Conservation (phyloP, 2,329 filamentous ascomycete genomes). For the Fusarium udum region DNA sequence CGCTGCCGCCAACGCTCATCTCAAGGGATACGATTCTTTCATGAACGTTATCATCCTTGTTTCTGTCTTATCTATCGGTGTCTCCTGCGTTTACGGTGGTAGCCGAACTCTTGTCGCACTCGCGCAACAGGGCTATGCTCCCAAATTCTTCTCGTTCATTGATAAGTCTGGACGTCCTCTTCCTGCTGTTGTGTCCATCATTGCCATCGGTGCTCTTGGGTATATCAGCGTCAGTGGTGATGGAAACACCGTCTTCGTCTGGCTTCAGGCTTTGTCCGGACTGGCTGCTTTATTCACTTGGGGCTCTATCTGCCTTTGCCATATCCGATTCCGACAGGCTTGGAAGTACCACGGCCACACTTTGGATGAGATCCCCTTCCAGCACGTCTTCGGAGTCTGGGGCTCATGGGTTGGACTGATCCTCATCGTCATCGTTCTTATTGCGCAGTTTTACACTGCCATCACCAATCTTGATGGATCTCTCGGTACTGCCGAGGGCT, state of each 20-base stretch:
- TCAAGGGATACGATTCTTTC: conserved; percentile 62
- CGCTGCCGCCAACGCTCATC: conserved; percentile 62
- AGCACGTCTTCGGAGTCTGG: conserved; percentile 66
- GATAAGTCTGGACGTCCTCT: conserved; percentile 67
- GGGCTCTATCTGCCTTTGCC: conserved; percentile 73
- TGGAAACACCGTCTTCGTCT: conserved; percentile 66
- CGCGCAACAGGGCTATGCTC: conserved; percentile 67
- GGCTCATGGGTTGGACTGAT: conserved; percentile 72
- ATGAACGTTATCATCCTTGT: conserved; percentile 69
- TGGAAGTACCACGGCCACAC: conserved; percentile 71
- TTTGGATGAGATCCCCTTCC: conserved; percentile 73
- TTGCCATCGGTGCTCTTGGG: conserved; percentile 61
- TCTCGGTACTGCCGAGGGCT: conserved; percentile 49
- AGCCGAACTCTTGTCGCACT: conserved; percentile 68
- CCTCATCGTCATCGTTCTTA: conserved; percentile 65
- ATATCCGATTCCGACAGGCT: conserved; percentile 74
- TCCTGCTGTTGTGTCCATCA: conserved; percentile 57
- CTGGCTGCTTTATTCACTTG: conserved; percentile 74
- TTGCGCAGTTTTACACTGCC: conserved; percentile 64
- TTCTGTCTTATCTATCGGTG: conserved; percentile 67
- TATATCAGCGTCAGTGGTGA: conserved; percentile 57
- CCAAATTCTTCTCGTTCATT: conserved; percentile 65
- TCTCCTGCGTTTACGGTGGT: conserved; percentile 67
- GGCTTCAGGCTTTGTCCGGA: conserved; percentile 73
- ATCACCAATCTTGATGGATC: conserved; percentile 50